Evolutionary conservation across 192 early-diverging fungal genomes (phyloP).

Genomic region (Tieghemiomyces parasiticus): DNA sequence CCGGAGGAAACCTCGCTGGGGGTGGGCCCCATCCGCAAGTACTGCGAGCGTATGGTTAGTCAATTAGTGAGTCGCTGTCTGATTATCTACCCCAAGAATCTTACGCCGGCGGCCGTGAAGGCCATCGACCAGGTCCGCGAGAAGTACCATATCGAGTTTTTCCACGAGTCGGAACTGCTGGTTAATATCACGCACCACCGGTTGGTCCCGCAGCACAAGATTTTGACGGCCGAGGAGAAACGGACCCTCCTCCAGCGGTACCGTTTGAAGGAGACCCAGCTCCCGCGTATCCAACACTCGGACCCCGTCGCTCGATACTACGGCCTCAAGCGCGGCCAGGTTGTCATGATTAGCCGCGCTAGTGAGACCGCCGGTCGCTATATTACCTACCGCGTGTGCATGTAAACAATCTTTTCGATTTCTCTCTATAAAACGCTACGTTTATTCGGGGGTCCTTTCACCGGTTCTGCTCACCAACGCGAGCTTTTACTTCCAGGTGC

Average conservation of each 20-base stretch:
- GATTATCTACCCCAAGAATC: slow-evolving; percentile 66
- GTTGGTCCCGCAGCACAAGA: slow-evolving; percentile 88
- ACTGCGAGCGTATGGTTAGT: slow-evolving; percentile 57
- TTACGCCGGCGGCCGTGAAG: slow-evolving; percentile 79
- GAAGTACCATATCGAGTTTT: slow-evolving; percentile 55
- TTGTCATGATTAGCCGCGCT: slow-evolving; percentile 88
- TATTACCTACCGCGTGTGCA: slow-evolving; percentile 90
- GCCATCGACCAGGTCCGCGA: slow-evolving; percentile 28
- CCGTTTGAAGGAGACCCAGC: slow-evolving; percentile 86
- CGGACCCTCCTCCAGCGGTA: slow-evolving; percentile 78
- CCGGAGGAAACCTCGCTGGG: slow-evolving; percentile 79
- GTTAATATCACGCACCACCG: slow-evolving; percentile 96
- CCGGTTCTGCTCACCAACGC: no score
- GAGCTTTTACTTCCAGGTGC: no score
- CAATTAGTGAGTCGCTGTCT: slow-evolving; percentile 72
- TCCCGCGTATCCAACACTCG: slow-evolving; percentile 72
- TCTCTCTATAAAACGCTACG: no score
- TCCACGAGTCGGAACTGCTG: slow-evolving; percentile 80
- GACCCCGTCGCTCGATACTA: slow-evolving; percentile 96
- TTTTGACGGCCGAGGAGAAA: slow-evolving; percentile 79
- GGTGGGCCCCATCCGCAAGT: slow-evolving; percentile 80
- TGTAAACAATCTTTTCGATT: no score
- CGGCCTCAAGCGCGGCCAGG: slow-evolving; percentile 71
- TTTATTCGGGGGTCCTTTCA: no score
- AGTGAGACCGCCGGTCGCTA: slow-evolving; percentile 96